Evolutionary conservation across 345 rosid genomes (phyloP), one percentile per base, ranked within the genome.

Genomic region (Brassica incana): DNA sequence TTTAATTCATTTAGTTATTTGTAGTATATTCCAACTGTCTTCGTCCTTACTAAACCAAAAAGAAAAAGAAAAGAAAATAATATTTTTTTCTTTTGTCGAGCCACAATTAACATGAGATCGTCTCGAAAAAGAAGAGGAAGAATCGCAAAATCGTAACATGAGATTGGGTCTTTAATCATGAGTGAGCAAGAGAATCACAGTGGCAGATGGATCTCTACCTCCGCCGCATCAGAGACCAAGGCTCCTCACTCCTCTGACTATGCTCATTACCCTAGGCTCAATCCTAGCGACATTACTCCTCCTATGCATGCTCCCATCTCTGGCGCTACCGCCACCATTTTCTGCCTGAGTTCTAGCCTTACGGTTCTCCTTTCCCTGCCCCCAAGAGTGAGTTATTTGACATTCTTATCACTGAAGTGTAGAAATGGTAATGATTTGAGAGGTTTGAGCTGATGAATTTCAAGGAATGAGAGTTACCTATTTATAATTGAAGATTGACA

Each of bases 211-310:
- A 75, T 23, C 85, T 30, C 72, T 35, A 35, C 71, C 20, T 65
- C 78, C 69, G 38, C 66, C 66, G 35, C 71, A 15, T 48, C 69
- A 35, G 80, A 71, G 15, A 43, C 83, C 29, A 74, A 43, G 5
- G 32, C 80, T 30, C 80, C 87, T 72, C 88, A 77, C 73, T 81
- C 92, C 65, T 33, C 94, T 15, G 99, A 95, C 36, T 89, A 95
- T 84, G 90, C 97, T 65, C 92, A 94, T 15, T 94, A 92, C 85
- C 97, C 99, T 20, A 90, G 80, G 80, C 80, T 95, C 78, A 94
- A 91, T 29, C 92, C 97, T 8, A 75, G 79, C 80, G 99, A 92
- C 77, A 88, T 89, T 61, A 72, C 88, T 80, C 88, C 93, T 29
- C 90, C 94, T 7, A 78, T 77, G 16, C 83, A 88, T 0, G 78